phyloP scores from a whole-genome alignment of 2,329 filamentous ascomycete genomes.

The Xenoacremonium recifei region DNA sequence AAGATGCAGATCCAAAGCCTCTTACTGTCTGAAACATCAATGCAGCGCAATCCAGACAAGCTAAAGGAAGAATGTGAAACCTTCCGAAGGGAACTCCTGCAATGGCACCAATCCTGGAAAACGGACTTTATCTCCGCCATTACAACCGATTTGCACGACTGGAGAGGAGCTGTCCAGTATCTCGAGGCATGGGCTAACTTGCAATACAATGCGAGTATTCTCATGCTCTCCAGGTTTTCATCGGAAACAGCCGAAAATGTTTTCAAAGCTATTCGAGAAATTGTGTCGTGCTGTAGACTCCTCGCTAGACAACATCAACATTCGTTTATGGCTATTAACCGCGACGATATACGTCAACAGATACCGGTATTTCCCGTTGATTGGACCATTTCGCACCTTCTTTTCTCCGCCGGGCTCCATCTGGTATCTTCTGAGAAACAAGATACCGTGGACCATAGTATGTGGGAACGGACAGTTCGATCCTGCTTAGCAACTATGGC shows the following conservation, averaged over 20 bases:
- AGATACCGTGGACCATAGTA: background rate
- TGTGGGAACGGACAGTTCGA: background rate
- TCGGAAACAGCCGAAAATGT: constrained; percentile 5
- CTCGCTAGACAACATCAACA: no score
- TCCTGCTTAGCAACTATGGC: constrained; percentile 1
- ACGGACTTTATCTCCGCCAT: background rate
- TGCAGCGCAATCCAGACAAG: no score
- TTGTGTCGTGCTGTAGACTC: no score
- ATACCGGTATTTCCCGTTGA: constrained; percentile 3
- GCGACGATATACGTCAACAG: background rate
- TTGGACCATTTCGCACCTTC: constrained; percentile 3
- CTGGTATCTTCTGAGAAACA: background rate
- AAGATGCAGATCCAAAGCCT: constrained; percentile 14
- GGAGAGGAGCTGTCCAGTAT: no score
- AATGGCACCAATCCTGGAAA: background rate
- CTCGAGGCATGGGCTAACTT: constrained; percentile 6
- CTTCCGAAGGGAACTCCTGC: background rate
- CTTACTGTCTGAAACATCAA: no score
- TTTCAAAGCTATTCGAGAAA: background rate
- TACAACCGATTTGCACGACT: no score
- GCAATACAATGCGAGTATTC: constrained; percentile 6
- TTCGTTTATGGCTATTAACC: no score
- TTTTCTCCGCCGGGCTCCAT: constrained; percentile 2
- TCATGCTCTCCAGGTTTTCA: constrained; percentile 6
- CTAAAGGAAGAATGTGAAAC: no score